Evolutionary conservation across 2,329 filamentous ascomycete species (phyloP), one percentile per base, ranked within the genome.

Genomic region (Chrysosporium queenslandicum): DNA sequence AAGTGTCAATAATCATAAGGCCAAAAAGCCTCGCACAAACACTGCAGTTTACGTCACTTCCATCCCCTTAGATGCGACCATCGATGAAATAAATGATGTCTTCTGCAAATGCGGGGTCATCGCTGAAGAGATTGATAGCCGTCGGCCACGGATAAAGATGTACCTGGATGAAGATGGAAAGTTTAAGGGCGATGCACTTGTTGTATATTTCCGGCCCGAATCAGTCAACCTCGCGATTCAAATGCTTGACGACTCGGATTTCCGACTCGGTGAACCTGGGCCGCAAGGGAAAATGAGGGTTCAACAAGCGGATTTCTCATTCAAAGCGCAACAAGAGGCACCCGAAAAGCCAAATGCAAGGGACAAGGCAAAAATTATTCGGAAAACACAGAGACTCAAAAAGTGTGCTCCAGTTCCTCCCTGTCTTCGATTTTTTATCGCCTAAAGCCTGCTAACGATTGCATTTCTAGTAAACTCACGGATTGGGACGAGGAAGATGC

Each of bases 141-240:
- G 87, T 53, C 80, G 82, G 42, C 87, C 88, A 41, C 84, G 92
- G 34, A 91, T 98, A 70, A 97, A 95, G 72, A 81, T 98, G 68
- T 98, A 98, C 71, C 81, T 76, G 18, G 83, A 96, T 65, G 81
- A 85, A 1, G 71, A 83, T 1, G 92, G 89, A 18, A 79, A 81
- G 14, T 94, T 95, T 76, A 97, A 96, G 66, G 92, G 92, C 55
- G 90, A 97, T 65, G 90, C 87, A 2, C 77, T 98, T 29, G 76
- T 98, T 51, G 87, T 97, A 32, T 98, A 94, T 71, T 96, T 95
- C 77, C 87, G 92, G 61, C 86, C 89, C 0, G 89, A 94, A 64
- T 94, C 87, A n/a, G 91, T 98, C 54, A 75, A 85, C 39, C 84
- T 74, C 48, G 70, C 76, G 1, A 69, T 81, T 11, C 74, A 78